Percentiles rank a stretch among this genome's conserved stretches.
phyloP scores from a whole-genome alignment of 768 basidiomycete genomes.

The Phanerodontia chrysosporium region DNA sequence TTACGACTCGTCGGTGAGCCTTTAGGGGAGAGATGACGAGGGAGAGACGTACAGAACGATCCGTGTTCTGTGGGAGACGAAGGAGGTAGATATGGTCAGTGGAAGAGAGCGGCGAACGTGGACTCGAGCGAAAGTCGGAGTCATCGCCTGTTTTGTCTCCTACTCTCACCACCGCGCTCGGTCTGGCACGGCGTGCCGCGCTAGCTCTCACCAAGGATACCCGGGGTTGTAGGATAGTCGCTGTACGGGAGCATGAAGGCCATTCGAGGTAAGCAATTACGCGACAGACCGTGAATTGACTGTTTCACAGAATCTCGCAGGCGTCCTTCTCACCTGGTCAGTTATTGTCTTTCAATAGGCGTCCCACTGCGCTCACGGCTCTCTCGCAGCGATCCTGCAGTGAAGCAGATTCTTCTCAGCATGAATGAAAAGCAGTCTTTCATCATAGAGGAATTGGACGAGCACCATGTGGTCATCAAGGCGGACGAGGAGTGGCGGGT shows the following conservation, averaged over 20 bases:
- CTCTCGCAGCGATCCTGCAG: conserved; percentile 69
- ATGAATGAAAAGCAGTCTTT: conserved; percentile 81
- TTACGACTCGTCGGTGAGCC: background rate
- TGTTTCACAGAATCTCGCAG: conserved; percentile 27
- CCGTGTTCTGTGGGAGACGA: background rate
- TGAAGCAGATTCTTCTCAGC: conserved; percentile 80
- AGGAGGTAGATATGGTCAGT: background rate
- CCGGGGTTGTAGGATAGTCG: background rate
- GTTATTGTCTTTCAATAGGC: conserved; percentile 18
- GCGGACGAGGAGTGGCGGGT: conserved; percentile 78
- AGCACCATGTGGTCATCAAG: conserved; percentile 78
- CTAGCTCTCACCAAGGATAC: background rate
- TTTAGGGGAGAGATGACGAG: background rate
- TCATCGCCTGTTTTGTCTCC: background rate
- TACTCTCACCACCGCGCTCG: conserved; percentile 7
- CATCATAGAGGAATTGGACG: conserved; percentile 85
- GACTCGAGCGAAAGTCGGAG: background rate
- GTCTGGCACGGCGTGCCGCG: conserved; percentile 1
- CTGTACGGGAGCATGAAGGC: conserved; percentile 47
- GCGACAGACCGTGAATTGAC: background rate
- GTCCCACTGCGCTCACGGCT: background rate
- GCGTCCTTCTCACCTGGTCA: conserved; percentile 66
- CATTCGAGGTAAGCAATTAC: conserved; percentile 46
- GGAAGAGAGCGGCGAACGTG: conserved; percentile 10
- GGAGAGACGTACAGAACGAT: background rate